A percentile compares a stretch with the other conserved stretches of the same genome.
phyloP scores from a whole-genome alignment of 805 yeast genomes.

The Huiozyma sinensis region DNA sequence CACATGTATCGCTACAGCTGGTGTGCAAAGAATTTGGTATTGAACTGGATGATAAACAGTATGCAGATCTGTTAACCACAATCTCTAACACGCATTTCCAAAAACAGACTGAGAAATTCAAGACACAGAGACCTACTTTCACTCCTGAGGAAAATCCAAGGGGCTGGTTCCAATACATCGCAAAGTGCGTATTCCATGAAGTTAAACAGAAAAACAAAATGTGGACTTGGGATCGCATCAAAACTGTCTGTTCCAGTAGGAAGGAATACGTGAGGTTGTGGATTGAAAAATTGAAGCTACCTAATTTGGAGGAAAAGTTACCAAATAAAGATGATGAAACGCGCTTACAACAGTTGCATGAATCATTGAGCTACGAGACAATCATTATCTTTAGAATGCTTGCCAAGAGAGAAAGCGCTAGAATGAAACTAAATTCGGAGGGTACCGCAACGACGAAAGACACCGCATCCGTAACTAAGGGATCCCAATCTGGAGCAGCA shows the following conservation, averaged over 20 bases:
- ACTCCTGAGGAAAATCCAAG: conserved; percentile 48
- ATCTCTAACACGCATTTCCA: conserved; percentile 75
- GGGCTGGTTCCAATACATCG: conserved; percentile 78
- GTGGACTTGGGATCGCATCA: conserved; percentile 85
- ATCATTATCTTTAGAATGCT: conserved; percentile 75
- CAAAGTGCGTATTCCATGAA: conserved; percentile 62
- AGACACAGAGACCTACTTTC: conserved; percentile 55
- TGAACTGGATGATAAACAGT: conserved; percentile 75
- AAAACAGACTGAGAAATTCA: conserved; percentile 65
- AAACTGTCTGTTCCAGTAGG: conserved; percentile 61
- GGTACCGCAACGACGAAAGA: conserved; percentile 1
- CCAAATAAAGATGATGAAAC: conserved; percentile 30
- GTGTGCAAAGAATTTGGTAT: conserved; percentile 85
- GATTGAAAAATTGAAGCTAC: conserved; percentile 42
- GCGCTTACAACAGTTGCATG: conserved; percentile 45
- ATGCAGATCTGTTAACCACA: conserved; percentile 69
- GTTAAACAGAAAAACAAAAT: conserved; percentile 69
- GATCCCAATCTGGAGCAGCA: not conserved
- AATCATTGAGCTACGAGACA: conserved; percentile 58
- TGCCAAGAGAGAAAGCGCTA: conserved; percentile 56
- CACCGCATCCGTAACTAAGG: conserved; percentile 4
- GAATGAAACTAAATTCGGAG: conserved; percentile 33
- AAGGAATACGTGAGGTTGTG: conserved; percentile 55
- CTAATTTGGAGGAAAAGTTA: conserved; percentile 23
- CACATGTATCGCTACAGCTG: conserved; percentile 65